These are phyloP conservation scores for Prunus yedoensis DNA, from an alignment of 331 rosid species.

Conservation along the genomic window DNA sequence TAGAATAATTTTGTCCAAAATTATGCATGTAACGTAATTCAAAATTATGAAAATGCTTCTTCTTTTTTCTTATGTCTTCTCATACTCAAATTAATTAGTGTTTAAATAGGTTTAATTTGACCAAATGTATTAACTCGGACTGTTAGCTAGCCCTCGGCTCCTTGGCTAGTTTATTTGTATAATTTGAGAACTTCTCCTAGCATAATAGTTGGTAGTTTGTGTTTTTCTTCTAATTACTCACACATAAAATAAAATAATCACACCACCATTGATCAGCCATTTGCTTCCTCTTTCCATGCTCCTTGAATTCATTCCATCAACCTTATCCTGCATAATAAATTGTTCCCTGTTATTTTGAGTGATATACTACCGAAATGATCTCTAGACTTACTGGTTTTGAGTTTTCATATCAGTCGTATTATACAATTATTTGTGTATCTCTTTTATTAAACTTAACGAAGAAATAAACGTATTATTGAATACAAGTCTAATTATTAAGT, in stretches of 20 bases:
- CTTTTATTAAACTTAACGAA: background rate
- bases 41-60: too few relatives aligned
- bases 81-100: background rate
- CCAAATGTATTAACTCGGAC: background rate
- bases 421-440: background rate
- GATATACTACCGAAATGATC: background rate
- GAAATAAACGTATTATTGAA: too few relatives aligned
- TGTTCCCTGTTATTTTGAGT: background rate
- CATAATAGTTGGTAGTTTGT: background rate
- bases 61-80: too few relatives aligned
- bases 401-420: background rate
- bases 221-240: background rate
- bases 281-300: constrained; percentile 2
- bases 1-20: too few relatives aligned
- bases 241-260: background rate
- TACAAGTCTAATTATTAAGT: too few relatives aligned
- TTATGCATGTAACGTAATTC: too few relatives aligned
- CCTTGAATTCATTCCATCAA: background rate
- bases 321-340: background rate
- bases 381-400: rapidly evolving
- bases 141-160: background rate
- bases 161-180: background rate
- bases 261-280: constrained; percentile 2
- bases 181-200: background rate
- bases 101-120: background rate